Percentiles rank a stretch among this genome's conserved stretches.
Evolutionary conservation across 129 eudicot species (phyloP).

Genomic region (Lactuca sativa): DNA sequence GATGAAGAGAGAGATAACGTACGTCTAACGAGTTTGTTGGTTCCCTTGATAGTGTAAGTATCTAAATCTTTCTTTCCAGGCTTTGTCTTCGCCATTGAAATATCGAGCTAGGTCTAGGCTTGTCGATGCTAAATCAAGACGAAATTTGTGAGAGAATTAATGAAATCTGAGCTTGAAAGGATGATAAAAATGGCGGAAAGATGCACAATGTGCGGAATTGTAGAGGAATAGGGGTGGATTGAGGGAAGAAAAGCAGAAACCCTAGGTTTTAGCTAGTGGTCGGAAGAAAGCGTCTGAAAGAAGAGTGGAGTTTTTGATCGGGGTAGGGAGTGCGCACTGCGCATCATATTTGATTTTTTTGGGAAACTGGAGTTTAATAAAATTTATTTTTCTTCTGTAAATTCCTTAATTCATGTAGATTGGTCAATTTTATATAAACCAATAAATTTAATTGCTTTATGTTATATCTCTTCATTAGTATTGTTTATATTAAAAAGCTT

Average conservation of each 20-base stretch:
- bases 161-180: background rate
- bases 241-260: conserved; percentile 4
- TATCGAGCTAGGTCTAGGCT: background rate
- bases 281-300: conserved; percentile 20
- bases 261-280: conserved; percentile 26
- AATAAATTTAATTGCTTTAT: background rate
- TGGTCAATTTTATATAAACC: background rate
- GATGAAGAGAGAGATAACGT: conserved; percentile 5
- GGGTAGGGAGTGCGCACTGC: conserved; percentile 2
- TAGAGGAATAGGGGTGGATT: conserved; percentile 4
- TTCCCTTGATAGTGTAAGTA: conserved; percentile 81
- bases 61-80: conserved; percentile 81
- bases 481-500: background rate
- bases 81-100: conserved; percentile 72
- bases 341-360: conserved; percentile 5
- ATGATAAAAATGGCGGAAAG: conserved; percentile 14
- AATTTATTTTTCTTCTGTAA: no score
- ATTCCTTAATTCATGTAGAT: background rate
- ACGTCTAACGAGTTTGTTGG: conserved; percentile 80
- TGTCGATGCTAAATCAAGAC: background rate
- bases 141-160: background rate
- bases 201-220: conserved; percentile 5
- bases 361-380: background rate
- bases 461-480: background rate
- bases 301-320: background rate